These are phyloP conservation scores for Alternaria brassicicola DNA, from an alignment of 2,329 filamentous ascomycete species.

Conservation along the genomic window DNA sequence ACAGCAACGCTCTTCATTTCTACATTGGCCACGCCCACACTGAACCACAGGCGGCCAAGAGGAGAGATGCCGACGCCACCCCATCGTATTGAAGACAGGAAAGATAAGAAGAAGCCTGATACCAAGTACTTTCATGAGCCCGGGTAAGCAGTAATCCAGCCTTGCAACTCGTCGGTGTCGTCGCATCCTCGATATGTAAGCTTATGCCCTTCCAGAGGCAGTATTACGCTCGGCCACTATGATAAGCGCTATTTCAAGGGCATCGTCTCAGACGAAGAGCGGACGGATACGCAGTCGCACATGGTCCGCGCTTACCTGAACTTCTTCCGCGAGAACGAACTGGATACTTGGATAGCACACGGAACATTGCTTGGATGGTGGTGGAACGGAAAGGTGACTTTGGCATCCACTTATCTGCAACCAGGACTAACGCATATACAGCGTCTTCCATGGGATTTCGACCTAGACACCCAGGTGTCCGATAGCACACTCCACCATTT, in stretches of 20 bases:
- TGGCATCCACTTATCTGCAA: not conserved
- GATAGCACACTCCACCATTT: constrained; percentile 69
- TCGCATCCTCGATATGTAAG: too few species aligned
- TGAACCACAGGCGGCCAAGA: not conserved
- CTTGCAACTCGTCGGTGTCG: not conserved
- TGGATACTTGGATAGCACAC: constrained; percentile 88
- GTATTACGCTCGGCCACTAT: constrained; percentile 71
- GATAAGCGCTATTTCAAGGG: constrained; percentile 72
- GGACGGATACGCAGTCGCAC: constrained; percentile 68
- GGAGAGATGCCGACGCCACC: too few species aligned
- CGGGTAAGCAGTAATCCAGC: constrained; percentile 35
- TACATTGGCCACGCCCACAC: constrained; percentile 30
- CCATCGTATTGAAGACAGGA: not conserved
- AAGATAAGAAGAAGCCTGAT: constrained; percentile 8
- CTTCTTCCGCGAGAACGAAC: constrained; percentile 65
- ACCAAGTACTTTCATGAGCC: constrained; percentile 50
- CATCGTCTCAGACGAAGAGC: constrained; percentile 68
- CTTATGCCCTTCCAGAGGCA: constrained; percentile 37
- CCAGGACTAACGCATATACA: constrained; percentile 46
- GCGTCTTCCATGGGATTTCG: constrained; percentile 84
- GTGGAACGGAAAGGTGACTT: constrained; percentile 74
- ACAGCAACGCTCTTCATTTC: constrained; percentile 26
- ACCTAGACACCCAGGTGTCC: constrained; percentile 81
- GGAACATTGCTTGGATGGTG: constrained; percentile 86
- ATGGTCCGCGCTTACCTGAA: constrained; percentile 77